These are phyloP conservation scores for Pestalotiopsis sp. DNA, from an alignment of 2,329 filamentous ascomycete species.

Conservation along the genomic window DNA sequence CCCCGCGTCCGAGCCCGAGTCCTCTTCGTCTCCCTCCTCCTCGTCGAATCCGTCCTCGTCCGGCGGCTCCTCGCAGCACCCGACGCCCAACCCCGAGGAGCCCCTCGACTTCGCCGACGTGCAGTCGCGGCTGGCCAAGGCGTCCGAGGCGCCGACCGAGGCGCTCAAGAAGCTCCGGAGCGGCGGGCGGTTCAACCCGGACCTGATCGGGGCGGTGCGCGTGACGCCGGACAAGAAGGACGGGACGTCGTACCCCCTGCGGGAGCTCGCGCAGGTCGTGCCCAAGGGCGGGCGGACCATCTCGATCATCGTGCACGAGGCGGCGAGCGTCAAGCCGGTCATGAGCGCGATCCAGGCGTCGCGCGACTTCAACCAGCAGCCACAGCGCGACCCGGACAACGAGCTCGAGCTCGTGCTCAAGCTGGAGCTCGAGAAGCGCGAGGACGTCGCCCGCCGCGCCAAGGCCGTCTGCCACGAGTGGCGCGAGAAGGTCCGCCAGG, in stretches of 20 bases:
- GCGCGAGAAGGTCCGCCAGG: slow-evolving; percentile 51
- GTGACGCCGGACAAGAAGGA: slow-evolving; percentile 38
- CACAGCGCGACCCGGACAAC: slow-evolving; percentile 60
- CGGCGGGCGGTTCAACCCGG: slow-evolving; percentile 57
- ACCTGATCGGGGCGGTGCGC: slow-evolving; percentile 47
- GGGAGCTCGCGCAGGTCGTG: slow-evolving; percentile 58
- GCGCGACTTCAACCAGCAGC: slow-evolving; percentile 63
- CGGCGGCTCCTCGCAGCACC: slow-evolving; percentile 22
- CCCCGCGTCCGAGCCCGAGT: neutral
- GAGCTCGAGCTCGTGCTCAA: slow-evolving; percentile 60
- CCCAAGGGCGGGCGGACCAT: slow-evolving; percentile 45
- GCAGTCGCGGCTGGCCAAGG: slow-evolving; percentile 42
- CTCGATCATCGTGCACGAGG: slow-evolving; percentile 42
- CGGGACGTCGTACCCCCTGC: slow-evolving; percentile 47
- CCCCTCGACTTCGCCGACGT: slow-evolving; percentile 55
- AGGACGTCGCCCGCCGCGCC: slow-evolving; percentile 46
- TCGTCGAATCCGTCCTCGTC: neutral
- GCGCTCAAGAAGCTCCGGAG: slow-evolving; percentile 44
- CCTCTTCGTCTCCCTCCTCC: neutral
- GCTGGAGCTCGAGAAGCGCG: slow-evolving; percentile 54
- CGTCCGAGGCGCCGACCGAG: slow-evolving; percentile 45
- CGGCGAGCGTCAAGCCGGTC: slow-evolving; percentile 53
- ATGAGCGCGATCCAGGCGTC: slow-evolving; percentile 57
- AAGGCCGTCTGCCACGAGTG: slow-evolving; percentile 53
- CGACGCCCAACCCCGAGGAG: slow-evolving; percentile 40